Base-by-base conservation (phyloP, 352 stramenopile genomes). In the Phytophthora chlamydospora region DNA sequence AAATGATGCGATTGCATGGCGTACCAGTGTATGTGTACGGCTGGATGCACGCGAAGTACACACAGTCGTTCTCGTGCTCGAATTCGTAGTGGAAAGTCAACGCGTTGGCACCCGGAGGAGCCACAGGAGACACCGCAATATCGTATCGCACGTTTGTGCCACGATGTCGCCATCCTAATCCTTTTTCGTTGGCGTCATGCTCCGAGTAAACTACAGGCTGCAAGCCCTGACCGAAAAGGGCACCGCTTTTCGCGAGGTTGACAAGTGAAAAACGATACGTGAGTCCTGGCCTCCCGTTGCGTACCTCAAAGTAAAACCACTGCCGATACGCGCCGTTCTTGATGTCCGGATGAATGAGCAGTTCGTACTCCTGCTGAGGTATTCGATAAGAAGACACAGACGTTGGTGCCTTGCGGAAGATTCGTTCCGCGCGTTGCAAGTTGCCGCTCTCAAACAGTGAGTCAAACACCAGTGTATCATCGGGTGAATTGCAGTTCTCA, bases 221-320 rank as follows among this genome's bases (percentile, higher is more conserved):
- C 35, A 97, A 78, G 0, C 90, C 88, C 43, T 78, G 63, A 13
- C 89, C 85, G 54, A 92, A 97, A 11, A 96, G 71, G 6, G 88
- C 86, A 5, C 84, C 83, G 35, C 71, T 87, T 63, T 97, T 97
- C 21, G 83, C 81, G 8, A 96, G 58, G 51, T 96, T 97, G 0
- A 85, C 64, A 12, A 97, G 73, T 10, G 83, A 70, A 47, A 97
- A 95, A 8, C 78, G 73, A 62, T 94, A 90, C 14, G 29, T 53
- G 12, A 78, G n/a, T 8, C 78, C 82, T 5, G 66, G 75, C 2
- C 39, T 31, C 2, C 66, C 80, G 58, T 91, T 91, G 33, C 70
- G 83, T 14, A 96, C 83, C 32, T 87, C 59, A 55, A 97, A 97
- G 75, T 96, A 97, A 66, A 96, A 97, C 90, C 90, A 97, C 65